phyloP scores from a whole-genome alignment of 208 protist species.

The Cochliopodium minus region DNA sequence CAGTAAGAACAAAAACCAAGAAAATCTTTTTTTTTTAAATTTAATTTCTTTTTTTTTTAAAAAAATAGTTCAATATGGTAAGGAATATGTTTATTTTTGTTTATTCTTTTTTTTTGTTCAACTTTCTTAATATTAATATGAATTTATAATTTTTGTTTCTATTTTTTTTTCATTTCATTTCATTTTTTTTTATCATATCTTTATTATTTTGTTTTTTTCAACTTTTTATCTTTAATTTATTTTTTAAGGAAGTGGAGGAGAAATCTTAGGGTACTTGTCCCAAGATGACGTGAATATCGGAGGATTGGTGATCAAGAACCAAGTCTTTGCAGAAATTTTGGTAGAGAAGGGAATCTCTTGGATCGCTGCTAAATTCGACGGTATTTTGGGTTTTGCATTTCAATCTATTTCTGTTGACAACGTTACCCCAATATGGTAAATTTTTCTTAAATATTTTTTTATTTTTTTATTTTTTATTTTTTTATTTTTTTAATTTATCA shows the following conservation, averaged over 20 bases:
- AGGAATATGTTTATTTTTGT: too few species aligned
- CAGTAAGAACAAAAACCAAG: too few species aligned
- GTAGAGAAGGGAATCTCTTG: conserved; percentile 63
- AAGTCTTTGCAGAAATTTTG: conserved; percentile 63
- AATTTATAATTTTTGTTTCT: too few species aligned
- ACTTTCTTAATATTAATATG: too few species aligned
- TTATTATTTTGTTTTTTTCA: too few species aligned
- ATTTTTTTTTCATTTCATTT: too few species aligned
- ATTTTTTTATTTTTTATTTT: background rate
- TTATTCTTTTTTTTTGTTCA: too few species aligned
- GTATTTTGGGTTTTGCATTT: conserved; percentile 46
- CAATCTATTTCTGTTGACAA: conserved; percentile 57
- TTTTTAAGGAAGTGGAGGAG: conserved; percentile 68
- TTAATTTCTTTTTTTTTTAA: too few species aligned
- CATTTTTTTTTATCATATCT: too few species aligned
- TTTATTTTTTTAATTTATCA: background rate
- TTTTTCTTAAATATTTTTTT: conserved; percentile 18
- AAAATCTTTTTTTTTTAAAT: too few species aligned
- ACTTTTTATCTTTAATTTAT: too few species aligned
- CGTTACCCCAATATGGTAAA: conserved; percentile 49
- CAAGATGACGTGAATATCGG: conserved; percentile 55
- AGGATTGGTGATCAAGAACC: conserved; percentile 36
- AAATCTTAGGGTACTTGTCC: conserved; percentile 62
- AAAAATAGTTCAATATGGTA: too few species aligned
- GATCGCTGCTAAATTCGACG: conserved; percentile 68